Evolutionary conservation across 495 filamentous ascomycete species (phyloP).

Genomic region (Bacidia gigantensis): DNA sequence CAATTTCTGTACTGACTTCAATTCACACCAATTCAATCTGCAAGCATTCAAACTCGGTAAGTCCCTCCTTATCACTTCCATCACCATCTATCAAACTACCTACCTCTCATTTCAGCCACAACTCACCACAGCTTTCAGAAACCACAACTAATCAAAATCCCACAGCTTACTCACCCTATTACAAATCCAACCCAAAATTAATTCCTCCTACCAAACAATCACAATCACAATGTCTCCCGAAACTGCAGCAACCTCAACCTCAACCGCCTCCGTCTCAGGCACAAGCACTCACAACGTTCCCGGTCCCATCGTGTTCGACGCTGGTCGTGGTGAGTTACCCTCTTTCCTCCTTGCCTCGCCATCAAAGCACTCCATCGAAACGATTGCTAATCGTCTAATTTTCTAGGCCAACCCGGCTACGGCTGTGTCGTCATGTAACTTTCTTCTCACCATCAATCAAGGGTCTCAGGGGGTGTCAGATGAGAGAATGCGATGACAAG

Average conservation of each 20-base stretch:
- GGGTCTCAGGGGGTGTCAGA: neutral
- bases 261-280: neutral
- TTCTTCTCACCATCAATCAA: neutral
- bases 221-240: neutral
- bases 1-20: no score
- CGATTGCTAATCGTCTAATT: neutral
- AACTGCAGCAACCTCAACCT: neutral
- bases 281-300: neutral
- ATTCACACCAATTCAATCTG: neutral
- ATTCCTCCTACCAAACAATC: no score
- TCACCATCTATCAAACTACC: neutral
- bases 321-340: neutral
- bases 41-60: neutral
- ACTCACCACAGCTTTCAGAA: neutral
- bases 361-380: neutral
- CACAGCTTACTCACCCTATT: neutral
- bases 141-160: neutral
- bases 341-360: neutral
- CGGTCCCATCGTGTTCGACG: neutral
- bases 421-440: neutral
- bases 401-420: neutral
- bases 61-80: neutral
- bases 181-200: neutral
- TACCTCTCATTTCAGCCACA: no score
- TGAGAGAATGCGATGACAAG: neutral